Base-by-base conservation (phyloP, 306 rosid genomes). In the Notholithocarpus densiflorus region DNA sequence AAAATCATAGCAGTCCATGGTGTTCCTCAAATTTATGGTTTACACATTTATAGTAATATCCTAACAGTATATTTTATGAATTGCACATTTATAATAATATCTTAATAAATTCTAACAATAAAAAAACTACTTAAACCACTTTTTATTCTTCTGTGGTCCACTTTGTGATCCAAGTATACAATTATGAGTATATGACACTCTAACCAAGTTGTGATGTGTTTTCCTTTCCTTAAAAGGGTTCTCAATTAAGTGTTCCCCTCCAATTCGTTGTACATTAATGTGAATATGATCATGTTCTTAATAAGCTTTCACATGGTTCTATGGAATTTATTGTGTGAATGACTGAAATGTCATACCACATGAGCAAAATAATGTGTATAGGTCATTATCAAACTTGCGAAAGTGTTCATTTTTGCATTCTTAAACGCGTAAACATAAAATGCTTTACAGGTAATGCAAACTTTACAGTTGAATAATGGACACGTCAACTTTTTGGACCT, bases 401-500 rank as follows among this genome's bases (percentile, higher is more conserved):
- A 12, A 52, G 27, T 34, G 2, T 40, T 40, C 32, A 34, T 15
- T 9, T 32, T 68, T 68, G 14, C 23, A 4, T 14, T 1, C 72
- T 48, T 10, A 8, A 68, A 72, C 68, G 82, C 40, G 53, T 54
- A 43, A 26, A 14, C 52, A 15, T 70, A 40, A 71, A 86, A 77
- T 81, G 80, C 74, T 80, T 29, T 74, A 70, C 91, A 71, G 79
- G 61, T 77, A 81, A 68, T 72, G 73, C 82, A 64, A 40, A 75
- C 34, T 74, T 48, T 68, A 51, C 23, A 72, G 61, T 78, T 73
- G 57, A 27, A 77, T 51, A 77, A 10, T 56, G 68, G 2, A 56
- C 32, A 37, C 43, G 8, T 11, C 20, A 3, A 6, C 68, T 43
- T 6, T 29, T 82, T 78, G 18, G 45, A 43, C 51, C 53, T 48